Percentiles rank a stretch among this genome's conserved stretches.
Evolutionary conservation across 495 filamentous ascomycete species (phyloP).

Genomic region (Aspergillus sparsus): DNA sequence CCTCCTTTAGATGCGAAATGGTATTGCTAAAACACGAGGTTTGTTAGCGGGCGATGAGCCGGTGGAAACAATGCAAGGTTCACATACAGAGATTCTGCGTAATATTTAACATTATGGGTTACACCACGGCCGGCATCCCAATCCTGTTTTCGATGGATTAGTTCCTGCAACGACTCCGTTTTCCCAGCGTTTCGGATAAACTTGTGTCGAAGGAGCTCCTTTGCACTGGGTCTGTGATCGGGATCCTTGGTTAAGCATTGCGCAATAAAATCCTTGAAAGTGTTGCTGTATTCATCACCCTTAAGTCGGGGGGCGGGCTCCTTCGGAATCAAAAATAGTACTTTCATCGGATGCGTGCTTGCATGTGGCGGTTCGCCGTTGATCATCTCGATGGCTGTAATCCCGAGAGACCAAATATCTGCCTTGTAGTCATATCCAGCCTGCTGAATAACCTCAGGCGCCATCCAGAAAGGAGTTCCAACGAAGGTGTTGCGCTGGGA

Average conservation of each 20-base stretch:
- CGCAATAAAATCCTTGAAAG: conserved; percentile 91
- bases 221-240: conserved; percentile 78
- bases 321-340: conserved; percentile 96
- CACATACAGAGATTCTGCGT: conserved; percentile 80
- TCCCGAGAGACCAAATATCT: conserved; percentile 96
- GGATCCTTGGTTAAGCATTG: conserved; percentile 90
- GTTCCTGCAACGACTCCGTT: conserved; percentile 78
- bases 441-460: conserved; percentile 96
- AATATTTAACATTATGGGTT: conserved; percentile 69
- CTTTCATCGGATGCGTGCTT: conserved; percentile 95
- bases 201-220: conserved; percentile 84
- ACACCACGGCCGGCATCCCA: conserved; percentile 67
- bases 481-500: conserved; percentile 98
- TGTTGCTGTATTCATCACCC: conserved; percentile 78
- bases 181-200: conserved; percentile 87
- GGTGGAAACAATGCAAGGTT: conserved; percentile 6
- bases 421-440: conserved; percentile 96
- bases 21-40: conserved; percentile 49
- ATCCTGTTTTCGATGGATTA: conserved; percentile 81
- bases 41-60: conserved; percentile 19
- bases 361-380: conserved; percentile 92
- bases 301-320: conserved; percentile 82
- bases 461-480: conserved; percentile 99
- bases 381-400: conserved; percentile 92
- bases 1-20: conserved; percentile 58